These are phyloP conservation scores for Fusarium incarnatum DNA, from an alignment of 2,329 filamentous ascomycete genomes.

Conservation along the genomic window DNA sequence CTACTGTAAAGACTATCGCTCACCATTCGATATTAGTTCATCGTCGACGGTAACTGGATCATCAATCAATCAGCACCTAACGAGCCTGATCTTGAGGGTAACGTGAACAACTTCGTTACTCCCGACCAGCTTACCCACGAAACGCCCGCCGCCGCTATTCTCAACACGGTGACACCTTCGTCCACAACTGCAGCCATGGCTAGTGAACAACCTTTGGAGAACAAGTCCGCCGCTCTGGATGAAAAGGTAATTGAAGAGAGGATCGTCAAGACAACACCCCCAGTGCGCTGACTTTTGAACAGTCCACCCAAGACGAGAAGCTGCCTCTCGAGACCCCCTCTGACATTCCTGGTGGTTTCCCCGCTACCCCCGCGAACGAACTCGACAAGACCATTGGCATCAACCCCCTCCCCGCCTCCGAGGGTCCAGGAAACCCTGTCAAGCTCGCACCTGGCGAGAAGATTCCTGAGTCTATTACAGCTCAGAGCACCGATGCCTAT, in stretches of 20 bases:
- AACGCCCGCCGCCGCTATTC: slow-evolving; percentile 61
- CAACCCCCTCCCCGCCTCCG: slow-evolving; percentile 71
- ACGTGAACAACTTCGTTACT: slow-evolving; percentile 91
- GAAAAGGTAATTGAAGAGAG: slow-evolving; percentile 39
- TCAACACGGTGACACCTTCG: slow-evolving; percentile 76
- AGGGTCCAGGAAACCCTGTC: slow-evolving; percentile 81
- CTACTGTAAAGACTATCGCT: slow-evolving; percentile 31
- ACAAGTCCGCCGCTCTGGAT: slow-evolving; percentile 44
- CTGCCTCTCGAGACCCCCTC: slow-evolving; percentile 52
- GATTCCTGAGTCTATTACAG: slow-evolving; percentile 76
- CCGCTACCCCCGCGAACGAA: slow-evolving; percentile 73
- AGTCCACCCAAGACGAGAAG: slow-evolving; percentile 29
- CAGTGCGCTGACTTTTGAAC: slow-evolving; percentile 29
- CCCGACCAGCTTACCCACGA: slow-evolving; percentile 73
- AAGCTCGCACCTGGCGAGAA: slow-evolving; percentile 82
- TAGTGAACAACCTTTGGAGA: slow-evolving; percentile 65
- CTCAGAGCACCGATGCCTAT: slow-evolving; percentile 76
- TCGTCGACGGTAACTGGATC: slow-evolving; percentile 92
- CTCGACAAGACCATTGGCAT: slow-evolving; percentile 66
- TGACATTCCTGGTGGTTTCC: slow-evolving; percentile 62
- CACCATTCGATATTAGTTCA: slow-evolving; percentile 72
- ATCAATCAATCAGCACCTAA: slow-evolving; percentile 83
- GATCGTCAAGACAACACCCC: slow-evolving; percentile 16
- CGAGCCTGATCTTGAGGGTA: slow-evolving; percentile 84
- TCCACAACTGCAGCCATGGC: slow-evolving; percentile 79